Evolutionary conservation across 163 green algal genomes (phyloP), one percentile per base, ranked within the genome.

Genomic region (Trebouxia gelatinosa): DNA sequence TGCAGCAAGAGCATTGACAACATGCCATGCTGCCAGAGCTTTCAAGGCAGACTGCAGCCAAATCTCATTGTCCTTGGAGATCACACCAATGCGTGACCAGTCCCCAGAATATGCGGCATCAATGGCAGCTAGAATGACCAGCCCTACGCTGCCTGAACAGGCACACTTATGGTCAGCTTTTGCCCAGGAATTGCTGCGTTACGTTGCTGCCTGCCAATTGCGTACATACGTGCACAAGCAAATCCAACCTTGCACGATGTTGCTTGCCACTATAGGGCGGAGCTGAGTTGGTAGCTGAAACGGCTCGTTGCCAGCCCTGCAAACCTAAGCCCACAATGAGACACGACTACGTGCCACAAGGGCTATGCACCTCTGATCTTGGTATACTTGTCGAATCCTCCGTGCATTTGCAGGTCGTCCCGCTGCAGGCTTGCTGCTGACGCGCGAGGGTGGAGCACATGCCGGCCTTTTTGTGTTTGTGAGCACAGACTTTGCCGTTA

Each of bases 81-180:
- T 85, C 31, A 67, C 83, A 28, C 80, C 80, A 48, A 87, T 87
- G 2, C 83, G 65, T 26, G 66, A 79, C 83, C 83, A 87, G 71
- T 87, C 83, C 1, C 83, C 83, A 34, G 80, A 85, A 57, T 81
- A 87, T 5, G 64, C 83, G 58, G 83, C 83, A 80, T 87, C 83
- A 43, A 85, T 40, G n/a, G 78, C 28, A 11, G 48, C 75, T 1
- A 86, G 38, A 13, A 80, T 54, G 3, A 77, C 21, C 74, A 80
- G 29, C 34, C 68, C 74, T n/a, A 81, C 38, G 11, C 23, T 40
- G 23, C 76, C 76, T 81, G 65, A 37, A 75, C 1, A 16, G 11
- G 19, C 1, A 54, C 43, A 54, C 9, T 9, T 23, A 23, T 54
- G 43, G 43, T 54, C 43, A 54, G 13, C n/a, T n/a, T n/a, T n/a